Conservation (phyloP, 139 green algal genomes). For the Astrephomene gubernaculifera region DNA sequence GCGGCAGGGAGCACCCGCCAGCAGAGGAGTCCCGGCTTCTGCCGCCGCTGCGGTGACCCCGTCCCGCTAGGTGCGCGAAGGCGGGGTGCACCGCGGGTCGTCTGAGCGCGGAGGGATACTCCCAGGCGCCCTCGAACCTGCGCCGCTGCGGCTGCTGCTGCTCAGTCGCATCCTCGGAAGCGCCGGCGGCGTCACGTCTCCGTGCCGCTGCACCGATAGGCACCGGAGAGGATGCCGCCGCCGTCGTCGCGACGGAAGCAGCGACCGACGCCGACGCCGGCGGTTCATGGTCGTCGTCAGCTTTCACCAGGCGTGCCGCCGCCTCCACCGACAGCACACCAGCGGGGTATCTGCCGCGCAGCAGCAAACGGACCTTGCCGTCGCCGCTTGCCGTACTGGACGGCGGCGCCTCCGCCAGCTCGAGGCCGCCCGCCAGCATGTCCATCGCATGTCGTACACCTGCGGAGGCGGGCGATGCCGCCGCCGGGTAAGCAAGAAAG, state of each 20-base stretch:
- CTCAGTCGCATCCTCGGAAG: no score
- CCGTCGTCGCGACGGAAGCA: neutral
- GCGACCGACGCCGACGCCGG: neutral
- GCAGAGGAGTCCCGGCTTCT: no score
- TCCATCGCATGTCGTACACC: constrained; percentile 42
- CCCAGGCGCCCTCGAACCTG: neutral
- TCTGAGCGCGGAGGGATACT: constrained; percentile 29
- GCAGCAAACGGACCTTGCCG: neutral
- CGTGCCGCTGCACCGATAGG: no score
- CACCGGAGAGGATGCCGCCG: no score
- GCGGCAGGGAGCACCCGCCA: no score
- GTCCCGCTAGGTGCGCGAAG: neutral
- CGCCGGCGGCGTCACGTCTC: neutral
- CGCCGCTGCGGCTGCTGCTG: neutral
- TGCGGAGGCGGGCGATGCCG: neutral
- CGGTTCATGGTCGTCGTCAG: neutral
- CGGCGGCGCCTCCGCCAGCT: constrained; percentile 13
- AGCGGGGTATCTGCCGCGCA: neutral
- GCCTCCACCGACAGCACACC: neutral
- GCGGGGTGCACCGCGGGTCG: neutral
- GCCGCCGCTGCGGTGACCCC: neutral
- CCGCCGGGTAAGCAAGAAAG: no score
- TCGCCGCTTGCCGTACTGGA: neutral
- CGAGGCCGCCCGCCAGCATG: constrained; percentile 27
- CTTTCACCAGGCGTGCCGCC: neutral